These are phyloP conservation scores for Colletotrichum orbiculare DNA, from an alignment of 2,329 filamentous ascomycete genomes.

Conservation along the genomic window DNA sequence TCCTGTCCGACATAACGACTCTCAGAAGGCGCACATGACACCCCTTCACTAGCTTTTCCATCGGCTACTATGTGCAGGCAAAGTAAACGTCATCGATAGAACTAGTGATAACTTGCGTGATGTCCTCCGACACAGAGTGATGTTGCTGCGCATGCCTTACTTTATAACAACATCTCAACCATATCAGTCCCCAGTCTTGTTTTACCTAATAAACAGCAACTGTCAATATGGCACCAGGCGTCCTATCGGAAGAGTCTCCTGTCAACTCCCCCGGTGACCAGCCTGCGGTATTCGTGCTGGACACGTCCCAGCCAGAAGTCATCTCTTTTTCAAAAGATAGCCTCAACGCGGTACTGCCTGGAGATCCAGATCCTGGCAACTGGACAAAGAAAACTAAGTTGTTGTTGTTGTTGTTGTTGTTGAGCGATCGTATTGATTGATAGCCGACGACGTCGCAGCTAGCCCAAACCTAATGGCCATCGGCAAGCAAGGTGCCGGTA, in stretches of 20 bases:
- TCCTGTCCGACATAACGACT: no score
- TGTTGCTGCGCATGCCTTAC: no score
- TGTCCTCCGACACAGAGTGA: no score
- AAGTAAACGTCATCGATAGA: no score
- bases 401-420: constrained; percentile 43
- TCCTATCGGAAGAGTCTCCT: not conserved
- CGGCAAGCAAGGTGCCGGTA: constrained; percentile 59
- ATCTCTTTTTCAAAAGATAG: constrained; percentile 47
- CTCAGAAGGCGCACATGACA: no score
- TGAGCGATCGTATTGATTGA: constrained; percentile 50
- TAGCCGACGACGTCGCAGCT: constrained; percentile 50
- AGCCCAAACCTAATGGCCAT: constrained; percentile 53
- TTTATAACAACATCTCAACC: no score
- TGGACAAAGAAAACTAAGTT: constrained; percentile 54
- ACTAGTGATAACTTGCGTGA: no score
- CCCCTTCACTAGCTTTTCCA: no score
- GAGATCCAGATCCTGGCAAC: constrained; percentile 46
- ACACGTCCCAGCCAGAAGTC: constrained; percentile 51
- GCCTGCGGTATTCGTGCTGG: constrained; percentile 54
- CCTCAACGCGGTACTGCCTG: constrained; percentile 52
- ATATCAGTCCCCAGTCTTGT: not conserved
- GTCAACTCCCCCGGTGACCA: constrained; percentile 37
- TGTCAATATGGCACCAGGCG: constrained; percentile 3
- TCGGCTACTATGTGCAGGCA: no score
- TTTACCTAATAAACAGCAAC: not conserved